Conservation (phyloP, 768 basidiomycete genomes). For the Candolleomyces efflorescens region DNA sequence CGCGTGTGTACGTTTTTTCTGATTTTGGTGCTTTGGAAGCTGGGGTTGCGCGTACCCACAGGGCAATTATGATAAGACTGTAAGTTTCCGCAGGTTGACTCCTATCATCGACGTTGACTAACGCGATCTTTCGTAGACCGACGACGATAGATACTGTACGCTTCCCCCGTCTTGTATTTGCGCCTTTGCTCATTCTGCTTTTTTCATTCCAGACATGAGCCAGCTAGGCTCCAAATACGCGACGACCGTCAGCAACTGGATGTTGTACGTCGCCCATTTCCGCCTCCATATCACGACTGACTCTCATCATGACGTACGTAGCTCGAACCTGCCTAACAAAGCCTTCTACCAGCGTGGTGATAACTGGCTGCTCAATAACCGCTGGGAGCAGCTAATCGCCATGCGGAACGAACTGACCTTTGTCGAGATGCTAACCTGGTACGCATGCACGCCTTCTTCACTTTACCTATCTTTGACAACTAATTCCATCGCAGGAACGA, state of each 20-base stretch:
- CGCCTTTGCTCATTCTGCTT: not conserved
- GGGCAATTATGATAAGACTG: constrained; percentile 38
- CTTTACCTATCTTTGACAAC: not conserved
- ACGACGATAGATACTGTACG: constrained; percentile 47
- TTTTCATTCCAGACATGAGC: constrained; percentile 29
- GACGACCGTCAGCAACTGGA: constrained; percentile 44
- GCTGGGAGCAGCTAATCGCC: constrained; percentile 67
- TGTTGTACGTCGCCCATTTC: constrained; percentile 32
- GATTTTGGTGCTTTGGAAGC: constrained; percentile 19
- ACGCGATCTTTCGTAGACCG: constrained; percentile 25
- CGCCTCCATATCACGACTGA: constrained; percentile 19
- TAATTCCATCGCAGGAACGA: constrained; percentile 48
- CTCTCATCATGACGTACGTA: constrained; percentile 18
- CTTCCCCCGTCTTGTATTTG: not conserved
- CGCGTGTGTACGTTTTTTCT: not conserved
- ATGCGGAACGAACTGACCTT: constrained; percentile 51
- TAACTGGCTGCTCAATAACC: constrained; percentile 60
- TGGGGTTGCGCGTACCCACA: constrained; percentile 67
- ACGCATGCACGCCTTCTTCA: no score
- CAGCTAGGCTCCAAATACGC: constrained; percentile 41
- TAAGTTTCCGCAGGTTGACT: constrained; percentile 15
- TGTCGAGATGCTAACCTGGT: constrained; percentile 72
- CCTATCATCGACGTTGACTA: not conserved
- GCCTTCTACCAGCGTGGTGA: constrained; percentile 65
- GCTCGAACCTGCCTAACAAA: constrained; percentile 54